These are phyloP conservation scores for Xylaria sp. DNA, from an alignment of 495 filamentous ascomycete species.

Conservation along the genomic window DNA sequence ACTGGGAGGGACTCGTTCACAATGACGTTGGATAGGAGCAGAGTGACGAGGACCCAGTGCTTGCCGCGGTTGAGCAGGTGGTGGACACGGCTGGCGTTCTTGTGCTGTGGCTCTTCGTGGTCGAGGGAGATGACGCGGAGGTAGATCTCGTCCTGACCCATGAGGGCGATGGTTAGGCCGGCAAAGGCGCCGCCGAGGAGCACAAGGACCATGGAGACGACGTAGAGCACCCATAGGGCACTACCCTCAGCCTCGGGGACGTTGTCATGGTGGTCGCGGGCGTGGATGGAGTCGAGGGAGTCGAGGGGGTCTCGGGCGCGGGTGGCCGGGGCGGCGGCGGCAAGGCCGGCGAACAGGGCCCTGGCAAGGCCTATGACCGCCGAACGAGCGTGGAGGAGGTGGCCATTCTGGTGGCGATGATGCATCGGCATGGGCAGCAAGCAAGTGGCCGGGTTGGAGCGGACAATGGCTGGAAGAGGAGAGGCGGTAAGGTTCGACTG, in stretches of 20 bases:
- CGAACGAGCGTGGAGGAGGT: constrained; percentile 35
- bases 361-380: constrained; percentile 49
- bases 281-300: no score
- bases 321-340: constrained; percentile 44
- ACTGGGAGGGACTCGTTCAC: constrained; percentile 98
- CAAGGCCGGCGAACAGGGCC: constrained; percentile 45
- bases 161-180: constrained; percentile 89
- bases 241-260: constrained; percentile 48
- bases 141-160: constrained; percentile 95
- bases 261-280: constrained; percentile 39
- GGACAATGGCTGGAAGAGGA: not conserved
- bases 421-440: constrained; percentile 19
- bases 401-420: constrained; percentile 28
- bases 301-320: constrained; percentile 37
- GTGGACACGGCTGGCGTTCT: constrained; percentile 82
- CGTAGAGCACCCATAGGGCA: constrained; percentile 53
- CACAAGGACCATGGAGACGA: constrained; percentile 66
- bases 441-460: not conserved
- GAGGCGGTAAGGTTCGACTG: no score
- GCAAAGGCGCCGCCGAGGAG: constrained; percentile 93
- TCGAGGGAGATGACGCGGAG: constrained; percentile 93
- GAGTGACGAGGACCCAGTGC: constrained; percentile 98
- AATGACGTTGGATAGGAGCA: constrained; percentile 94
- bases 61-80: constrained; percentile 85
- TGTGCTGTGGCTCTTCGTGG: constrained; percentile 68